Evolutionary conservation across 1,139 yeast species (phyloP), one percentile per base, ranked within the genome.

Genomic region (Blastobotrys illinoisensis): DNA sequence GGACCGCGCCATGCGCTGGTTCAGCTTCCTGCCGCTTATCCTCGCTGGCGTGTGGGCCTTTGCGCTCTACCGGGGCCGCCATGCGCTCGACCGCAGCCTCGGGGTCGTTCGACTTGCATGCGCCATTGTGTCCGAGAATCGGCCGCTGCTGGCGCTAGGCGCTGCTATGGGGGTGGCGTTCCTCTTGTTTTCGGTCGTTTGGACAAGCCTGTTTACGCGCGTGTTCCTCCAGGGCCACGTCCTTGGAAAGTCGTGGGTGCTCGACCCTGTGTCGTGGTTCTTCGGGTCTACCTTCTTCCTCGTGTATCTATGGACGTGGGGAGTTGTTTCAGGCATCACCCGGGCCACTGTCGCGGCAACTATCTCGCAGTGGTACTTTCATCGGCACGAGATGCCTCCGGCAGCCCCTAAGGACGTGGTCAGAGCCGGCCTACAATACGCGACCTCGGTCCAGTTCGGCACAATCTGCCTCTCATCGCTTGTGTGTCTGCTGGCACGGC

Each of bases 271-370:
- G 44, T 64, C 72, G 2, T 71, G 73, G 66, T 52, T 64, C 3
- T 63, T 73, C 1, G 76, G 72, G 1, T 66, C 66, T 5, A 69
- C 71, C 58, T 73, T 72, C 60, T 60, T 70, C 2, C 58, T 74
- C 26, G 67, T 73, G 69, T 74, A 71, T 57, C 58, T 75, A 40
- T 74, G 78, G 78, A 71, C 78, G 1, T 73, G 75, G 72, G 73
- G 74, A 1, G 70, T 74, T 18, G 56, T 74, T 11, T 64, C 71
- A 48, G 74, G 75, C 4, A 60, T 74, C 44, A 74, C 73, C 56
- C 65, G 74, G 18, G 64, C 67, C 24, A 62, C 72, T 1, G 61
- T 73, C 1, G 61, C 76, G 1, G 69, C 70, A 5, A 62, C 72
- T 1, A 74, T 74, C 6, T 62, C 70, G 2, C 74, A 71, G 54